Percentiles rank a stretch among this genome's conserved stretches.
Evolutionary conservation across 441 rosid species (phyloP).

Genomic region (Corymbia calophylla): DNA sequence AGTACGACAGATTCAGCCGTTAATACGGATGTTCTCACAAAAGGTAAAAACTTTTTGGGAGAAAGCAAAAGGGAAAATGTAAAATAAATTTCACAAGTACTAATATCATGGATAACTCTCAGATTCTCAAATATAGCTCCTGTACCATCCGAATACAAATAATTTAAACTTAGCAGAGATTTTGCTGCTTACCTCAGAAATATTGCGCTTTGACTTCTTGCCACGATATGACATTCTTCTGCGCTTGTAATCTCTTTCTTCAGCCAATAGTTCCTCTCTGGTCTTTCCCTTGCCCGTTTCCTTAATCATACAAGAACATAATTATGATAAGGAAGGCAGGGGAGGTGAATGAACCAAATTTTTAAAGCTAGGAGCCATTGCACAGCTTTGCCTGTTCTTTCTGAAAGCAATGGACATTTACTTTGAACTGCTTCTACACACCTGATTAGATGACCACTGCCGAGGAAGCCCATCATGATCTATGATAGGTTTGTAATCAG

Average conservation of each 20-base stretch:
- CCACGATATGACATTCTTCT: slow-evolving; percentile 96
- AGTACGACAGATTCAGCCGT: neutral
- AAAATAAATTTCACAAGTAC: neutral
- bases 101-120: neutral
- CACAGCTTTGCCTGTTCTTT: neutral
- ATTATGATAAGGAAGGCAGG: neutral
- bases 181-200: slow-evolving; percentile 37
- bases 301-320: slow-evolving; percentile 19
- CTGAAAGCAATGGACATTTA: neutral
- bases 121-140: neutral
- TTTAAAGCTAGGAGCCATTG: neutral
- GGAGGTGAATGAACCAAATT: neutral
- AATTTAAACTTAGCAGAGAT: neutral
- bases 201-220: slow-evolving; percentile 78
- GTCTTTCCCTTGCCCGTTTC: slow-evolving; percentile 60
- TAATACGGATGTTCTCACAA: neutral
- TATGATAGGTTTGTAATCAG: slow-evolving; percentile 61
- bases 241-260: slow-evolving; percentile 97
- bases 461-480: slow-evolving; percentile 92
- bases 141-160: neutral
- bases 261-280: slow-evolving; percentile 82
- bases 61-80: neutral
- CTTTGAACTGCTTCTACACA: slow-evolving; percentile 1
- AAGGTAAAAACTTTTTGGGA: neutral
- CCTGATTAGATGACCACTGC: slow-evolving; percentile 47